Percentiles rank a stretch among this genome's conserved stretches.
These are phyloP conservation scores for Termitomyces eurrhizus DNA, from an alignment of 768 basidiomycete species.

Conservation along the genomic window DNA sequence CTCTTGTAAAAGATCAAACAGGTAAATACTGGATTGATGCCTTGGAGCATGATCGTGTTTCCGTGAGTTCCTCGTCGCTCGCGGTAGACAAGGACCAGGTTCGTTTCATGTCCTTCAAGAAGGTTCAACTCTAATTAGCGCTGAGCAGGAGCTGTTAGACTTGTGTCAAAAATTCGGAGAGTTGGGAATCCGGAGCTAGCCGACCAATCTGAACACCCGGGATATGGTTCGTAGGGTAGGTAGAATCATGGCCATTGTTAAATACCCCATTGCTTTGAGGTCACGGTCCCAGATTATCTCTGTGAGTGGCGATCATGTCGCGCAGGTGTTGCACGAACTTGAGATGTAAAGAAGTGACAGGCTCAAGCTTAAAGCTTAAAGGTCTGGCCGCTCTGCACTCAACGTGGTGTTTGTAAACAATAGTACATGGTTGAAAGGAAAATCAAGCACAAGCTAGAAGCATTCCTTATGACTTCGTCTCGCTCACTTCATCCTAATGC, in stretches of 20 bases:
- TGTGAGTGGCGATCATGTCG: background rate
- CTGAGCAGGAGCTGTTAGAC: slow-evolving; percentile 10
- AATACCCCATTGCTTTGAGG: background rate
- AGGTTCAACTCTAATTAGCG: background rate
- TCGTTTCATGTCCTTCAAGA: background rate
- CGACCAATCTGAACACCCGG: background rate
- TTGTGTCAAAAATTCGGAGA: slow-evolving; percentile 15
- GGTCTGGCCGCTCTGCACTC: too few relatives aligned
- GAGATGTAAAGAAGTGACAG: background rate
- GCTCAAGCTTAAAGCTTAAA: too few relatives aligned
- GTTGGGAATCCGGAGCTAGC: slow-evolving; percentile 3
- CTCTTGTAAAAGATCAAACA: slow-evolving; percentile 2
- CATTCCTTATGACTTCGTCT: background rate
- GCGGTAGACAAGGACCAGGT: slow-evolving; percentile 12
- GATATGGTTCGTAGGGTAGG: background rate
- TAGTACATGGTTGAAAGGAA: background rate
- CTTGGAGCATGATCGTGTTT: slow-evolving; percentile 5
- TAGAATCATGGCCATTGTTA: background rate
- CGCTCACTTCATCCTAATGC: background rate
- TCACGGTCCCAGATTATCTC: background rate
- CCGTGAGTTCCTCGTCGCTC: background rate
- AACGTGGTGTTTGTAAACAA: too few relatives aligned
- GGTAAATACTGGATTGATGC: slow-evolving; percentile 14
- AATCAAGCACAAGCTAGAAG: background rate
- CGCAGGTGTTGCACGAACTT: background rate